These are phyloP conservation scores for Pyrus communis DNA, from an alignment of 306 rosid species.

Conservation along the genomic window DNA sequence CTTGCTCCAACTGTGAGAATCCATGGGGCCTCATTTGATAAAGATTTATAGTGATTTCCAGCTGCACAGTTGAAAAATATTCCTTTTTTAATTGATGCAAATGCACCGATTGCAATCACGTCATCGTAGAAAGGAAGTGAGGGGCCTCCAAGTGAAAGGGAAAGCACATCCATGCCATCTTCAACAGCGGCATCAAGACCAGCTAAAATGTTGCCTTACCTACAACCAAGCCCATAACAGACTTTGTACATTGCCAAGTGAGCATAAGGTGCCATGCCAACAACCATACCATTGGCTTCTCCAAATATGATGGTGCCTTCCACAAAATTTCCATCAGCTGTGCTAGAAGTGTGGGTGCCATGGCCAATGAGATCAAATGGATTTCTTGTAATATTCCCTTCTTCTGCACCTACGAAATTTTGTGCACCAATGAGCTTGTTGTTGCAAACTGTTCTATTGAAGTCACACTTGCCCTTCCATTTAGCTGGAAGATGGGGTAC, in stretches of 20 bases:
- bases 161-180: slow-evolving; percentile 52
- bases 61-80: slow-evolving; percentile 56
- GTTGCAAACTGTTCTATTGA: slow-evolving; percentile 41
- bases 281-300: slow-evolving; percentile 64
- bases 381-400: neutral
- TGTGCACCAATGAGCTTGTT: slow-evolving; percentile 67
- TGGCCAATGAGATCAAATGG: slow-evolving; percentile 52
- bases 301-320: slow-evolving; percentile 37
- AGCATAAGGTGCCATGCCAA: slow-evolving; percentile 66
- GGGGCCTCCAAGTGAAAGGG: slow-evolving; percentile 40
- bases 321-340: slow-evolving; percentile 53
- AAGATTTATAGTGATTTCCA: neutral
- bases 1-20: too few species aligned
- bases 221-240: slow-evolving; percentile 4
- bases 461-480: slow-evolving; percentile 72
- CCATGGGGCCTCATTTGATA: too few species aligned
- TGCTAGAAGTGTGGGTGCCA: slow-evolving; percentile 54
- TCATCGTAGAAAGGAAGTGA: slow-evolving; percentile 34
- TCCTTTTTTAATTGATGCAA: slow-evolving; percentile 55
- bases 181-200: slow-evolving; percentile 25
- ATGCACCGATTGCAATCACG: neutral
- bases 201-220: slow-evolving; percentile 16
- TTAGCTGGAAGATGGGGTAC: slow-evolving; percentile 53
- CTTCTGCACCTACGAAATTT: slow-evolving; percentile 8
- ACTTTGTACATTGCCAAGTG: slow-evolving; percentile 49